Base-by-base conservation (phyloP, 2,329 filamentous ascomycete genomes). In the Venturiaceae sp. region DNA sequence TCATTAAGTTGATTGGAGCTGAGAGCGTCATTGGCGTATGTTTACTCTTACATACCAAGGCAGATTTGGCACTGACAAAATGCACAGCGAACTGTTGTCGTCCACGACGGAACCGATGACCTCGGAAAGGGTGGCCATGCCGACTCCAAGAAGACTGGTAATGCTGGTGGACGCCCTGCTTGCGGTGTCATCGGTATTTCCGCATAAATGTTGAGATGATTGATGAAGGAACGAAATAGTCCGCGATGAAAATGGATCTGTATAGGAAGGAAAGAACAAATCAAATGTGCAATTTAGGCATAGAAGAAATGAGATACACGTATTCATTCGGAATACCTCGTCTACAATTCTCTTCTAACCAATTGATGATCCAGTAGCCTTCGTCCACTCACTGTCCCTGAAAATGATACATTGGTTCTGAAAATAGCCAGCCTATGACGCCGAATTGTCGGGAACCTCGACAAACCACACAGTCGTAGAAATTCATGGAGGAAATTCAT, bases 71-170 rank as follows among this genome's bases (percentile, higher is more conserved):
- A 28, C 37, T 46, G 28, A 46, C 21, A 33, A 8, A 26, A 33
- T 16, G 33, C 55, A 52, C 67, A 94, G 89, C 92, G 94, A 72
- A 97, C 94, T 66, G 83, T 99, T 63, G 94, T 99, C 69, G 84
- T 95, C 70, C 94, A 99, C 81, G 86, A 81, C 67, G 94, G 94
- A 74, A 97, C 92, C 66, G 94, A 99, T 73, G 94, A 99, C 72
- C 90, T 99, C 64, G 94, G 94, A 76, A 89, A 88, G 82, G 91
- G 91, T 70, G 89, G 79, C 67, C 86, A 89, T 79, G 90, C 92
- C 78, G 91, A 97, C 81, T 96, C 90, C 70, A 90, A 95, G 82
- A 96, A 95, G 87, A 99, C 94, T 65, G 94, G 94, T 66, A 99
- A 97, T 75, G 94, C 94, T 72, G 94, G 94, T 69, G 75, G 80